phyloP scores from a whole-genome alignment of 1,139 yeast genomes.

The Saccharomyces pastorianus region DNA sequence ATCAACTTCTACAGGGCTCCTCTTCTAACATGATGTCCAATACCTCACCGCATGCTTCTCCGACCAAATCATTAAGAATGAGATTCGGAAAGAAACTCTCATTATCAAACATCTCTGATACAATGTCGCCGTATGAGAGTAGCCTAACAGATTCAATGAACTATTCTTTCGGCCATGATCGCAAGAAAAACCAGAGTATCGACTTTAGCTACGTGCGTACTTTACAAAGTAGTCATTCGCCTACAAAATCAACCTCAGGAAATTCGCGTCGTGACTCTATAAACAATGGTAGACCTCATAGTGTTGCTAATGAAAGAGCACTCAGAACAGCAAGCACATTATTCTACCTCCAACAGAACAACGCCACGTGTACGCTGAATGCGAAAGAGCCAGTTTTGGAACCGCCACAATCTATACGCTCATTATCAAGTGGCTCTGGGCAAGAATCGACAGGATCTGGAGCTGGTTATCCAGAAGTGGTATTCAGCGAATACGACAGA shows the following conservation, averaged over 20 bases:
- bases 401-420: background rate
- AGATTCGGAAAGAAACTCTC: constrained; percentile 28
- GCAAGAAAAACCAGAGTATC: constrained; percentile 22
- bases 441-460: background rate
- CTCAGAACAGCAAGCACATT: constrained; percentile 15
- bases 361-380: constrained; percentile 5
- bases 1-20: background rate
- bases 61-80: constrained; percentile 23
- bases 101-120: constrained; percentile 26
- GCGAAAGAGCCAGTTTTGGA: constrained; percentile 1
- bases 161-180: constrained; percentile 10
- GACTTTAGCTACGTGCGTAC: constrained; percentile 29
- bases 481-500: constrained; percentile 27
- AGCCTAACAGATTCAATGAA: constrained; percentile 1
- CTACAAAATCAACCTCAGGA: constrained; percentile 18
- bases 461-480: constrained; percentile 19
- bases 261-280: constrained; percentile 8
- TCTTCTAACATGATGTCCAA: constrained; percentile 2
- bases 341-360: constrained; percentile 12
- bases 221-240: constrained; percentile 26
- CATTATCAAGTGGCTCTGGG: background rate
- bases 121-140: constrained; percentile 6
- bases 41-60: constrained; percentile 24
- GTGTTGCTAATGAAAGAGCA: constrained; percentile 16
- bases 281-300: constrained; percentile 17